These are phyloP conservation scores for Dimargaris xerosporica DNA, from an alignment of 192 early-diverging fungal species.

Conservation along the genomic window DNA sequence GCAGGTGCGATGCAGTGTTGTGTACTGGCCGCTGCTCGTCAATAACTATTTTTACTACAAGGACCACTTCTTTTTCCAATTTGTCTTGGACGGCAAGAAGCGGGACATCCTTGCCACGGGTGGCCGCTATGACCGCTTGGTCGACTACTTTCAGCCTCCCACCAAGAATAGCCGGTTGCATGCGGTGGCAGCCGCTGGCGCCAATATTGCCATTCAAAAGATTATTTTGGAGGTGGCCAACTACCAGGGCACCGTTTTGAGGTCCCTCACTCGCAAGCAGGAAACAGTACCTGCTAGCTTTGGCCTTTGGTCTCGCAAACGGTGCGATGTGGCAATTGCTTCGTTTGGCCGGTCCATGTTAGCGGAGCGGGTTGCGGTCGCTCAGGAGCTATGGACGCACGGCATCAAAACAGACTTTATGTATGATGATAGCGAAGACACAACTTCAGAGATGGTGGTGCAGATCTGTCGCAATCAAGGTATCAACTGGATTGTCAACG, in stretches of 20 bases:
- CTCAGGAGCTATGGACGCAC: conserved; percentile 61
- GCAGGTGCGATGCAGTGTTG: neutral
- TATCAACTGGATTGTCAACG: conserved; percentile 67
- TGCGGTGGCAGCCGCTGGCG: conserved; percentile 51
- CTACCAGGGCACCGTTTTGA: conserved; percentile 32
- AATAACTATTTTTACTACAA: conserved; percentile 41
- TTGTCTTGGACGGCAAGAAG: conserved; percentile 24
- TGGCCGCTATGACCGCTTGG: conserved; percentile 50
- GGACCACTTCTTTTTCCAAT: conserved; percentile 45
- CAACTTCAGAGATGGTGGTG: conserved; percentile 43
- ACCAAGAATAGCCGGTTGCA: conserved; percentile 21
- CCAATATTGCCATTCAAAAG: conserved; percentile 66
- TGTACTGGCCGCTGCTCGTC: conserved; percentile 40
- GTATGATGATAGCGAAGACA: conserved; percentile 52
- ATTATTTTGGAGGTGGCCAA: conserved; percentile 43
- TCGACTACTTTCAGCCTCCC: conserved; percentile 32
- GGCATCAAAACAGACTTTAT: conserved; percentile 68
- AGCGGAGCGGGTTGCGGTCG: conserved; percentile 59
- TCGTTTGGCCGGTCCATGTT: conserved; percentile 59
- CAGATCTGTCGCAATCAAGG: conserved; percentile 44
- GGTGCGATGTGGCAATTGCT: conserved; percentile 64
- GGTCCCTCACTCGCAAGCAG: conserved; percentile 3
- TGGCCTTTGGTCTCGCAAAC: conserved; percentile 38
- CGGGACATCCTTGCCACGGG: conserved; percentile 50
- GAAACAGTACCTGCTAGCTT: conserved; percentile 21